Conservation (phyloP, 495 filamentous ascomycete species). For the Penicillium arizonense region DNA sequence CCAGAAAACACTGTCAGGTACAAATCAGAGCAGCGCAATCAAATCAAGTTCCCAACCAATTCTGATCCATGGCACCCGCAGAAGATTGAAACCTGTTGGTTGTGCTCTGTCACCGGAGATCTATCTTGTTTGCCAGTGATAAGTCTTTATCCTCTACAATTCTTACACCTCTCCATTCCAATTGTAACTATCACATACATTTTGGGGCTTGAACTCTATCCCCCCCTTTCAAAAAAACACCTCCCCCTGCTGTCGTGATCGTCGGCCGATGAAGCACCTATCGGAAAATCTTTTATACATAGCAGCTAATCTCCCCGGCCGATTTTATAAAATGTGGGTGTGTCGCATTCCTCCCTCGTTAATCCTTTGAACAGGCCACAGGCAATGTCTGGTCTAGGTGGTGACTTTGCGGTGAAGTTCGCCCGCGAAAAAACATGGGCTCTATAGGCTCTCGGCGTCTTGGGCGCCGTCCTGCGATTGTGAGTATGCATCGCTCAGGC, state of each 20-base stretch:
- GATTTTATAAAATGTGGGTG: constrained; percentile 24
- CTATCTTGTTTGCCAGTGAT: constrained; percentile 7
- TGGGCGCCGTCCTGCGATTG: constrained; percentile 44
- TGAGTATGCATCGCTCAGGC: constrained; percentile 22
- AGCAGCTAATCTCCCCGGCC: not conserved
- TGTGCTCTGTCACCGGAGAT: constrained; percentile 16
- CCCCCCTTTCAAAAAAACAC: too few relatives aligned
- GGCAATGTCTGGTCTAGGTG: constrained; percentile 36
- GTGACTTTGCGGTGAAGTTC: constrained; percentile 34
- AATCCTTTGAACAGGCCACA: constrained; percentile 15
- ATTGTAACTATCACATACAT: constrained; percentile 10
- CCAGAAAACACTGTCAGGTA: constrained; percentile 12
- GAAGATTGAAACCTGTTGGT: constrained; percentile 7
- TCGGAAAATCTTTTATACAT: constrained; percentile 17
- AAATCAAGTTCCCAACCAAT: constrained; percentile 11
- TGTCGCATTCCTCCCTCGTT: constrained; percentile 6
- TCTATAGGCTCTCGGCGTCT: constrained; percentile 44
- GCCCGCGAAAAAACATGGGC: constrained; percentile 47
- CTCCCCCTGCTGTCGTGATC: constrained; percentile 13
- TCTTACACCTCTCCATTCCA: not conserved
- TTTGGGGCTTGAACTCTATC: constrained; percentile 11
- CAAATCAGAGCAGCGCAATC: constrained; percentile 10
- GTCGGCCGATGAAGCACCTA: constrained; percentile 17
- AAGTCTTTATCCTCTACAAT: constrained; percentile 9
- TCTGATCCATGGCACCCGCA: constrained; percentile 13